A percentile compares a stretch with the other conserved stretches of the same genome.
These are phyloP conservation scores for Leishmania aethiopica DNA, from an alignment of 208 protist species.

Conservation along the genomic window DNA sequence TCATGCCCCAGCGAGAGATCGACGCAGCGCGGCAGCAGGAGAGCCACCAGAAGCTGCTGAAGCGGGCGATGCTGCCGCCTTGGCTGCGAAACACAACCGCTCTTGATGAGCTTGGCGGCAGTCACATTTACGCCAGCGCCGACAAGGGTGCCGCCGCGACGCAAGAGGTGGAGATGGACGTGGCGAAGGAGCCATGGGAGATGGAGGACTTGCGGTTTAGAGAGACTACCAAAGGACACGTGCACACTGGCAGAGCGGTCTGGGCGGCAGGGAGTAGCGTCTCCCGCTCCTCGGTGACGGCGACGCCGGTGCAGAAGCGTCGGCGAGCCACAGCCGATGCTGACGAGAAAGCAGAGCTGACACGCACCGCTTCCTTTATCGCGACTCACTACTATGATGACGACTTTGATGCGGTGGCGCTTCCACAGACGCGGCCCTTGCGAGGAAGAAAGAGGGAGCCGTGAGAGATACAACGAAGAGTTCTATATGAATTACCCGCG, in stretches of 20 bases:
- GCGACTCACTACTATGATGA: conserved; percentile 61
- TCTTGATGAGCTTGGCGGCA: conserved; percentile 12
- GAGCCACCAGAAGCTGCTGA: conserved; percentile 70
- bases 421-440: conserved; percentile 19
- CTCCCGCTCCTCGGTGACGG: background rate
- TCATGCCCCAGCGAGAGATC: conserved; percentile 51
- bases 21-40: conserved; percentile 43
- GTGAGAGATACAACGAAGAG: background rate
- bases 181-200: background rate
- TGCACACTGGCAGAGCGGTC: conserved; percentile 14
- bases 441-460: background rate
- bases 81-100: conserved; percentile 59
- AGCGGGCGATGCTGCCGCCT: conserved; percentile 77
- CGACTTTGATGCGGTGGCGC: conserved; percentile 64
- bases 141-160: background rate
- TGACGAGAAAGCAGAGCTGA: conserved; percentile 19
- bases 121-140: background rate
- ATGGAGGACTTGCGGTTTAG: background rate
- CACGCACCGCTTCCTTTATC: conserved; percentile 43
- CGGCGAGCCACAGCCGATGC: background rate
- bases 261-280: background rate
- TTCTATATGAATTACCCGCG: background rate
- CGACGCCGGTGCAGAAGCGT: conserved; percentile 8
- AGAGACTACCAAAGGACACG: background rate
- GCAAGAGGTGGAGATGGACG: conserved; percentile 1